Evolutionary conservation across 768 basidiomycete species (phyloP), one percentile per base, ranked within the genome.

Genomic region (Gymnopilus junonius): DNA sequence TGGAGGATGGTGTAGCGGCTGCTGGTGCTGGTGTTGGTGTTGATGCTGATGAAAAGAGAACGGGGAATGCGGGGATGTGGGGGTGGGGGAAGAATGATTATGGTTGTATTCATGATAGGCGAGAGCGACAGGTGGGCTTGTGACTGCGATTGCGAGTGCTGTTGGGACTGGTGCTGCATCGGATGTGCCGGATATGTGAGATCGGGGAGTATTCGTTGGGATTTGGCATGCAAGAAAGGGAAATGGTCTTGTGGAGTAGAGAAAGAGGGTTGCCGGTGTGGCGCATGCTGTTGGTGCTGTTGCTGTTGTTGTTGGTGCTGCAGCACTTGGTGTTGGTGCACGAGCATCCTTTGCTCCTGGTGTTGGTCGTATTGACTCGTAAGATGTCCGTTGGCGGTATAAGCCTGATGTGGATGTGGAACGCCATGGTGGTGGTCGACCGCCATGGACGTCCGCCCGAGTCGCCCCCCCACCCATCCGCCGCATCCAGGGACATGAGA

Each of bases 401-500:
- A 63, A 2, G 63, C 60, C 31, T 65, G 58, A 6, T 61, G 69
- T 23, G n/a, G n/a, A n/a, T n/a, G n/a, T n/a, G n/a, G n/a, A n/a
- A n/a, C n/a, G 65, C 67, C 35, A 54, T 32, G 46, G 31, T 46
- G 60, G 48, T 65, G 63, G 58, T 68, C 63, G 65, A 62, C 48
- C 17, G n/a, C 66, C 65, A 63, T 72, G 62, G 59, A 63, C 59
- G 45, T 65, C 54, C 68, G 64, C 57, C 66, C 65, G 29, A 59
- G 61, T 55, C n/a, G n/a, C n/a, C n/a, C n/a, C n/a, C 59, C 80
- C 78, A 87, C 7, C 71, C 75, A 14, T 74, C 80, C 27, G 78
- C 3, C 11, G 27, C 27, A 35, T 40, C 34, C 21, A 23, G 80
- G 4, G 90, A 81, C 87, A 94, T 92, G 45, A 94, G 85, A 74